Percentiles rank a stretch among this genome's conserved stretches.
phyloP scores from a whole-genome alignment of 495 filamentous ascomycete species.

The Aspergillus sclerotioniger region DNA sequence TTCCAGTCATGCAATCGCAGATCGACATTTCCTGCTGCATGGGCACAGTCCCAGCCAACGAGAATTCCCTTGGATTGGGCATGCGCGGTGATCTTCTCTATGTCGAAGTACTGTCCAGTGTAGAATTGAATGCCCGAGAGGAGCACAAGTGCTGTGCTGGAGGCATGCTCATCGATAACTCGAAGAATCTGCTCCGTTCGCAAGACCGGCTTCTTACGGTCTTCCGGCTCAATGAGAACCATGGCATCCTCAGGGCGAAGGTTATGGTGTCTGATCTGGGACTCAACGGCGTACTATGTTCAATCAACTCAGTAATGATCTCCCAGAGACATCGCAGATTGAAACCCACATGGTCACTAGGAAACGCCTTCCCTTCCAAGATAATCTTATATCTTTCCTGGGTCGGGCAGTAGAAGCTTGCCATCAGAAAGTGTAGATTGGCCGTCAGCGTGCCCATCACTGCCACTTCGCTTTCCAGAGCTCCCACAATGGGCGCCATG shows the following conservation, averaged over 20 bases:
- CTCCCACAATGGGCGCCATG: conserved; percentile 87
- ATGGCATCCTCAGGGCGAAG: conserved; percentile 67
- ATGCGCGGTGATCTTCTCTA: conserved; percentile 75
- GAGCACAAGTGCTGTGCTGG: conserved; percentile 73
- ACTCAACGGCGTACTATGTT: conserved; percentile 82
- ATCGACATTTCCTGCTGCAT: conserved; percentile 89
- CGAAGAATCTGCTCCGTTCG: conserved; percentile 71
- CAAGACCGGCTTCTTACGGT: conserved; percentile 50
- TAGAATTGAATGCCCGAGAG: conserved; percentile 95
- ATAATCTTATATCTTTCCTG: conserved; percentile 82
- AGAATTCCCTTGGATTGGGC: conserved; percentile 74
- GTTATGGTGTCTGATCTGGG: conserved; percentile 78
- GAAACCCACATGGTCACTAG: conserved; percentile 74
- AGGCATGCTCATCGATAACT: conserved; percentile 73
- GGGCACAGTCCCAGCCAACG: conserved; percentile 93
- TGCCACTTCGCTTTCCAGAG: conserved; percentile 73
- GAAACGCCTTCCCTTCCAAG: conserved; percentile 90
- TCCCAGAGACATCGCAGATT: not conserved
- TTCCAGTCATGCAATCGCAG: conserved; percentile 86
- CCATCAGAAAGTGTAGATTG: conserved; percentile 88
- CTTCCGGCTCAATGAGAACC: conserved; percentile 68
- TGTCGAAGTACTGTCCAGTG: conserved; percentile 88
- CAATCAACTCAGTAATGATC: conserved; percentile 6
- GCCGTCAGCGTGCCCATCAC: conserved; percentile 92
- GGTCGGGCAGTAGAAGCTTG: conserved; percentile 83